A percentile compares a stretch with the other conserved stretches of the same genome.
phyloP scores from a whole-genome alignment of 2,329 filamentous ascomycete genomes.

The Cyclaneusma minus region DNA sequence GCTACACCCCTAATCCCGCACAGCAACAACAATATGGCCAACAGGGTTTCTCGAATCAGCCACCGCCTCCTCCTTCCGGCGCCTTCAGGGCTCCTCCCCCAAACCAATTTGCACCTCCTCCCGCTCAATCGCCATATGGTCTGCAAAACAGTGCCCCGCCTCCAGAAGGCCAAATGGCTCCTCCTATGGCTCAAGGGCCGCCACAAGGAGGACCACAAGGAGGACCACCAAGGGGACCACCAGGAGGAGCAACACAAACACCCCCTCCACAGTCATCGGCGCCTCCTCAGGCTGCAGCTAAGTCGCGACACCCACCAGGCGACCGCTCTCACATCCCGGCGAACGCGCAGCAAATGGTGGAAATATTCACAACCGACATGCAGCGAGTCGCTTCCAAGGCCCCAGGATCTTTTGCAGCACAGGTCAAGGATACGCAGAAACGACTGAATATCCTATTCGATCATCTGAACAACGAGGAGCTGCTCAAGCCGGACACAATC shows the following conservation, averaged over 20 bases:
- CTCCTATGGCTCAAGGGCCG: constrained; percentile 26
- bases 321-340: constrained; percentile 81
- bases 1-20: constrained; percentile 57
- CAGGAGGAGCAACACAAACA: constrained; percentile 22
- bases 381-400: constrained; percentile 76
- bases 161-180: constrained; percentile 21
- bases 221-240: constrained; percentile 19
- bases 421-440: constrained; percentile 90
- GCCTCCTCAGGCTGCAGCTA: constrained; percentile 33
- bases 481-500: constrained; percentile 68
- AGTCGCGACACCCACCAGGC: constrained; percentile 59
- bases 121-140: constrained; percentile 29
- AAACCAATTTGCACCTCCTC: constrained; percentile 45
- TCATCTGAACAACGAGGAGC: constrained; percentile 88
- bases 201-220: constrained; percentile 25
- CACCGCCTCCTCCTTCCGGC: constrained; percentile 24
- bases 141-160: constrained; percentile 22
- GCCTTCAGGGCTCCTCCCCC: constrained; percentile 28
- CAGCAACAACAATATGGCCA: constrained; percentile 34
- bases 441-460: constrained; percentile 89
- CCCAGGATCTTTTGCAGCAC: constrained; percentile 69
- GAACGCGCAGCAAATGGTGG: constrained; percentile 61
- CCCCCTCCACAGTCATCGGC: constrained; percentile 29
- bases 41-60: constrained; percentile 21
- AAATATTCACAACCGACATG: constrained; percentile 72